Base-by-base conservation (phyloP, 495 filamentous ascomycete genomes). In the Podospora didyma region DNA sequence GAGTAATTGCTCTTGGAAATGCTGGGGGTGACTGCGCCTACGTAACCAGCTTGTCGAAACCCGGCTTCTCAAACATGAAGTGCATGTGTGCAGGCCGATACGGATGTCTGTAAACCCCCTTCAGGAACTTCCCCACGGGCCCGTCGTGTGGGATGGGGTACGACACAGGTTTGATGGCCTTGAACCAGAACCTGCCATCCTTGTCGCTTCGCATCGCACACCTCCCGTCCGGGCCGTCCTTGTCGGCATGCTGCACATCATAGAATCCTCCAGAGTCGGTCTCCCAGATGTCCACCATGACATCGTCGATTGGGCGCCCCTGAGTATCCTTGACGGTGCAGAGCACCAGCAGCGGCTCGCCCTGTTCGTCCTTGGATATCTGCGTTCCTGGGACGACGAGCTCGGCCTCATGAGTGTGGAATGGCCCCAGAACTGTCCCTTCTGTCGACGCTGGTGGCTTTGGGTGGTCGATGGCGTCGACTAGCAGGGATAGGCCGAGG, bases 231-330 rank as follows among this genome's bases (percentile, higher is more conserved):
- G 89, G 87, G 6, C 80, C 82, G 11, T 77, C 68, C 14, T 83
- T 72, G 21, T 83, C 82, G 0, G 80, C 71, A 64, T 90, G 84
- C 71, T 94, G 90, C 49, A 93, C 88, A 69, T 96, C 90, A 65
- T 96, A 96, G 63, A 83, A 82, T 17, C 90, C 90, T 17, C 82
- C 81, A 28, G 79, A 84, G 61, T 96, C 89, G 7, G 90, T 90
- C 69, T 96, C 90, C 90, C 90, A 96, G 65, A 94, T 88, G 69
- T 94, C 89, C 58, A 94, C 82, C 68, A 86, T 89, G 7, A 85
- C 88, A 46, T 71, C 81, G 10, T 74, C 55, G 23, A 94, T 75
- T 0, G 90, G 89, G 7, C 72, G 74, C 1, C 89, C 89, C 7
- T 66, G 19, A 0, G 78, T 81, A 69, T 93, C 87, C 45, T 78